A percentile compares a stretch with the other conserved stretches of the same genome.
Evolutionary conservation across 148 eudicot species (phyloP).

Genomic region (Rhododendron williamsianum): DNA sequence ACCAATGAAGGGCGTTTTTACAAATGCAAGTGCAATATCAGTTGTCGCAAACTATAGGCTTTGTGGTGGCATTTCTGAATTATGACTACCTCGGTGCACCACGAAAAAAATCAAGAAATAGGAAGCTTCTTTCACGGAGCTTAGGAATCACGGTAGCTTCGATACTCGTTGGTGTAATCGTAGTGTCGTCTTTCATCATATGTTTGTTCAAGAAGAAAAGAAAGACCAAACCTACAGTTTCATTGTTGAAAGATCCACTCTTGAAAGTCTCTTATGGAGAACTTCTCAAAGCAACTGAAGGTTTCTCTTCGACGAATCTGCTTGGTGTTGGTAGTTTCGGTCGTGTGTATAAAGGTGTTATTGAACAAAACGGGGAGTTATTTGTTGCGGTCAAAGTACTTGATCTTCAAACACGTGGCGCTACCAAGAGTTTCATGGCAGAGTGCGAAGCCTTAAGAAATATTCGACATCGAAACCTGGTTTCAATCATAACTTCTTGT

Average conservation of each 20-base stretch:
- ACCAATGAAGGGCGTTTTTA: too few relatives aligned
- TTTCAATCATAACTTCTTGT: not conserved
- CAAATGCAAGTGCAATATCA: not conserved
- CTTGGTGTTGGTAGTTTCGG: conserved; percentile 2
- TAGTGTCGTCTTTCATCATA: not conserved
- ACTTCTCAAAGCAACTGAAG: not conserved
- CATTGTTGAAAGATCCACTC: not conserved
- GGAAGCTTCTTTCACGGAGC: not conserved
- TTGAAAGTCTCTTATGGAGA: not conserved
- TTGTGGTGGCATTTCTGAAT: conserved; percentile 12
- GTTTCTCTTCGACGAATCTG: not conserved
- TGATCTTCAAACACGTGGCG: not conserved
- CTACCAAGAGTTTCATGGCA: not conserved
- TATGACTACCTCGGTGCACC: conserved; percentile 4
- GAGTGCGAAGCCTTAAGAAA: not conserved
- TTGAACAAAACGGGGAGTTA: not conserved
- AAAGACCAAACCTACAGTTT: not conserved
- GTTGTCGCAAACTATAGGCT: conserved; percentile 6
- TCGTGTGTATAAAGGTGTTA: not conserved
- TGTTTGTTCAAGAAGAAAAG: not conserved
- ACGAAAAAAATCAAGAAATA: not conserved
- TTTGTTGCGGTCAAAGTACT: not conserved
- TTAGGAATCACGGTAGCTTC: not conserved
- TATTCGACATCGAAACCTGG: not conserved
- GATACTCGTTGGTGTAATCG: not conserved